A percentile compares a stretch with the other conserved stretches of the same genome.
These are phyloP conservation scores for Metarhizium anisopliae DNA, from an alignment of 2,329 filamentous ascomycete genomes.

Conservation along the genomic window DNA sequence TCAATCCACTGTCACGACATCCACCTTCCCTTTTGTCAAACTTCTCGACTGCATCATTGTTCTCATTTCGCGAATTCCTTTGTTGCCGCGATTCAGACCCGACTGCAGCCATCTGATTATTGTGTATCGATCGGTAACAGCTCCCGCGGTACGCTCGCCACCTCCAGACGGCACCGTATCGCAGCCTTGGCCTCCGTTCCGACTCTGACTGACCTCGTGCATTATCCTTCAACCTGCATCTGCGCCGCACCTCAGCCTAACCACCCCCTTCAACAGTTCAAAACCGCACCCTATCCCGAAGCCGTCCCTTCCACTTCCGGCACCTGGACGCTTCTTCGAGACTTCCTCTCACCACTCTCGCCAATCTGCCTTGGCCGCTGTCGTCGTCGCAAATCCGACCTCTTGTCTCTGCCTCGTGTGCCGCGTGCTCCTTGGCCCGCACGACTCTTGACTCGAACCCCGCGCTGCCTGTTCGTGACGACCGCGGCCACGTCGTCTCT, in stretches of 20 bases:
- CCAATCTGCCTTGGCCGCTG: neutral
- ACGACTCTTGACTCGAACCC: slow-evolving; percentile 2
- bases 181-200: neutral
- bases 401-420: neutral
- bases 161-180: neutral
- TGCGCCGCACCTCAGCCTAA: neutral
- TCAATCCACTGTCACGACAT: neutral
- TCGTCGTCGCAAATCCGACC: neutral
- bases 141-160: neutral
- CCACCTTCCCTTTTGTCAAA: neutral
- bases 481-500: neutral
- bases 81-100: neutral
- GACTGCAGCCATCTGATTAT: neutral
- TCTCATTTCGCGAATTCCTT: neutral
- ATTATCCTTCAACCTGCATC: neutral
- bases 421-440: neutral
- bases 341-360: neutral
- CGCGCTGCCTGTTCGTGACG: slow-evolving; percentile 1
- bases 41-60: neutral
- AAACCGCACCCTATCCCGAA: neutral
- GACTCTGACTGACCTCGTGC: neutral
- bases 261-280: neutral
- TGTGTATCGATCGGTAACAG: neutral
- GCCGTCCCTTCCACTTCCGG: neutral
- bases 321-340: neutral